Base-by-base conservation (phyloP, 768 basidiomycete genomes). In the Russula olivacea region DNA sequence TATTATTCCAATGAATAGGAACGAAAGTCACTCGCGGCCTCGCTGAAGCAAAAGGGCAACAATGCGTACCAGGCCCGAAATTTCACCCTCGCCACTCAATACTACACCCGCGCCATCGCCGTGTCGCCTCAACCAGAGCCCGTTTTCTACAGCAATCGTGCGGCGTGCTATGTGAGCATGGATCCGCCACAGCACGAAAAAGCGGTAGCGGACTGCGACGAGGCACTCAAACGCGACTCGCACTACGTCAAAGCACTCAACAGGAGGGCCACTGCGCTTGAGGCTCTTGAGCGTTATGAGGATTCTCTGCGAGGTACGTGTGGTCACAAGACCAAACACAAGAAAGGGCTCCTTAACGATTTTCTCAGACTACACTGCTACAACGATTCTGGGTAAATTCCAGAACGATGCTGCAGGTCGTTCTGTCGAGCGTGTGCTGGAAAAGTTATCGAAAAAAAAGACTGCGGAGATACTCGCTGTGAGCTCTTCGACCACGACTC, bases 91-190 rank as follows among this genome's bases (percentile, higher is more conserved):
- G 89, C 89, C 11, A 81, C 79, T 30, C 79, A 83, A 25, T 76
- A 82, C 59, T 91, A 92, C 76, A 88, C 88, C 12, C 83, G 81
- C 61, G 90, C 90, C 41, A 91, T 92, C 65, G 78, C 81, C 51
- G 79, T 89, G 21, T 79, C 89, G 4, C 86, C 89, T 9, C 86
- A 84, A 72, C 84, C 87, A 8, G 93, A 96, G 70, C 87, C 97
- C 32, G 92, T 98, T 36, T 99, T 88, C 77, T 98, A 86, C 82
- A 92, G 91, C 75, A 99, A 99, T 75, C 87, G 97, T 56, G 97
- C 96, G 45, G 97, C 97, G 65, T 98, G 96, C 74, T 97, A 95
- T 75, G 84, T 96, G 74, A 94, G 96, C 80, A 85, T 95, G 80
- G 76, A 80, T 14, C 93, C 93, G 2, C 91, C 93, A 58, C 81